Evolutionary conservation across 2,329 filamentous ascomycete genomes (phyloP), one percentile per base, ranked within the genome.

Genomic region (Aspergillus ruber): DNA sequence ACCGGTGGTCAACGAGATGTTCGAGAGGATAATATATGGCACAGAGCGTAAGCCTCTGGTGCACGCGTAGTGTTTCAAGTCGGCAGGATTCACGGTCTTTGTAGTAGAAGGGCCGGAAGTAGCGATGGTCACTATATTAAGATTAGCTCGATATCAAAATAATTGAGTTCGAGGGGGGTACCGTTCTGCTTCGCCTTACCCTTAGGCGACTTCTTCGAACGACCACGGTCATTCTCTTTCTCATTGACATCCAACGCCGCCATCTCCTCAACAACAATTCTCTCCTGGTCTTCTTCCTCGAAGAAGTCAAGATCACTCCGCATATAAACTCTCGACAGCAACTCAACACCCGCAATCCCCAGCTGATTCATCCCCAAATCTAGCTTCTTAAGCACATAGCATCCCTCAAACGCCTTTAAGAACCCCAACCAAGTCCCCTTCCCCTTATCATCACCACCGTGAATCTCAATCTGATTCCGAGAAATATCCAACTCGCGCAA

Each of bases 401-500:
- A 77, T 17, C 60, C 45, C 4, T 58, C 54, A 56, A 77, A 75
- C 0, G 73, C 66, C 5, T 58, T 47, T 12, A 77, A 56, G 47
- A 78, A 78, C 1, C 41, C 43, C 45, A 69, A 61, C 74, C 74
- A 78, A 7, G 68, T 57, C 4, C 49, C 43, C 29, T 68, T 65
- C 5, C 49, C 44, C 33, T 67, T 64, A 33, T 75, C 61, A 17
- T 65, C 56, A 7, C 62, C 54, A 8, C 55, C 67, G 4, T 48
- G 51, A 20, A 78, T 64, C 9, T 51, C 56, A 50, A 79, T 71
- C 1, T 63, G 50, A 54, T 79, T 79, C 18, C 65, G 53, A 7
- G 74, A 71, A 6, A 79, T 55, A 50, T 76, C 71, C 17, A 78
- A 58, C 21, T 73, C 71, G 50, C 68, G 67, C 13, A 79, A 56